Conservation (phyloP, 2,329 filamentous ascomycete species). For the Fusarium burgessii region DNA sequence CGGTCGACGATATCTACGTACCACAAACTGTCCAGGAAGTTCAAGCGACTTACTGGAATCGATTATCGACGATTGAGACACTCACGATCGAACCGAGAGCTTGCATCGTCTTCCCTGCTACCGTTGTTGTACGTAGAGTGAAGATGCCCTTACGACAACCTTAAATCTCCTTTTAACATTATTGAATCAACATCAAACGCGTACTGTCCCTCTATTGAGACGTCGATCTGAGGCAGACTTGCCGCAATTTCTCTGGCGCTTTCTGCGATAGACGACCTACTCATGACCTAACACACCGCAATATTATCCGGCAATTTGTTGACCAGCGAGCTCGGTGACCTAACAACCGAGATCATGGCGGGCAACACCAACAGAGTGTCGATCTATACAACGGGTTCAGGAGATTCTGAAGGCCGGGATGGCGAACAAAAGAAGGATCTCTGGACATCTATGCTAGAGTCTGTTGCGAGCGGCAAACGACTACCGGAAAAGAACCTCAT, state of each 20-base stretch:
- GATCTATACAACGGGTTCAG: slow-evolving; percentile 68
- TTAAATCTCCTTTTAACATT: slow-evolving; percentile 43
- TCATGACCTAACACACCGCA: slow-evolving; percentile 30
- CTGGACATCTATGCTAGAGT: slow-evolving; percentile 94
- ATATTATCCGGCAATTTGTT: slow-evolving; percentile 7
- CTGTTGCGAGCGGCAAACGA: slow-evolving; percentile 88
- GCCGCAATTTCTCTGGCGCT: slow-evolving; percentile 6
- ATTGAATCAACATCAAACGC: slow-evolving; percentile 35
- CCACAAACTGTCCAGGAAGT: slow-evolving; percentile 7
- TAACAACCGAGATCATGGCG: slow-evolving; percentile 56
- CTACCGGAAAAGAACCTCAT: slow-evolving; percentile 92
- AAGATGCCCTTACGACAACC: slow-evolving; percentile 48
- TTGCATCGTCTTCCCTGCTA: not conserved
- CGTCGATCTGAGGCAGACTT: not conserved
- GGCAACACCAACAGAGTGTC: slow-evolving; percentile 67
- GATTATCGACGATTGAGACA: slow-evolving; percentile 10
- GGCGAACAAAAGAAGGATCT: slow-evolving; percentile 86
- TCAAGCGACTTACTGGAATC: slow-evolving; percentile 19
- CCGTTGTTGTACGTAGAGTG: slow-evolving; percentile 24
- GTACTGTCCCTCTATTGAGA: slow-evolving; percentile 33
- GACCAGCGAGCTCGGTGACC: slow-evolving; percentile 29
- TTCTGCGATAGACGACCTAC: not conserved
- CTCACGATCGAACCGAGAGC: slow-evolving; percentile 13
- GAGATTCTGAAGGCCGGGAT: slow-evolving; percentile 67
- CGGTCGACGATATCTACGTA: slow-evolving; percentile 40